Percentiles rank a stretch among this genome's conserved stretches.
These are phyloP conservation scores for Stramenopiles sp. DNA, from an alignment of 352 stramenopile species.

Conservation along the genomic window DNA sequence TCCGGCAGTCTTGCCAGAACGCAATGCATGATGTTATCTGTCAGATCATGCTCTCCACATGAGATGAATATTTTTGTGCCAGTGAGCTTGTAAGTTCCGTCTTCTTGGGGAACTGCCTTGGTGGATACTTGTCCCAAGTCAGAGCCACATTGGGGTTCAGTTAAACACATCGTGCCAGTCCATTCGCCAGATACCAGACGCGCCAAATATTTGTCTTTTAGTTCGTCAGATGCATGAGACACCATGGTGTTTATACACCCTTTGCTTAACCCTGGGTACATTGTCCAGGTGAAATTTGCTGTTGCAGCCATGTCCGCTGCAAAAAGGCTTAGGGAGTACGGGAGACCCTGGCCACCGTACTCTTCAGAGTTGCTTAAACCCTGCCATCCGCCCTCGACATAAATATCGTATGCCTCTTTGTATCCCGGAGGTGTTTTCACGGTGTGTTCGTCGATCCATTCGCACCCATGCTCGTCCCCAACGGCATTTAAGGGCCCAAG, in stretches of 20 bases:
- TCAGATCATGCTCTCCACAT: conserved; percentile 20
- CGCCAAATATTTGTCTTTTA: conserved; percentile 23
- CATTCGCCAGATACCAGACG: conserved; percentile 20
- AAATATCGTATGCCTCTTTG: conserved; percentile 26
- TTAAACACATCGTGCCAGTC: conserved; percentile 26
- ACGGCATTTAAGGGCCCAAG: conserved; percentile 19
- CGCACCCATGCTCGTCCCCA: conserved; percentile 23
- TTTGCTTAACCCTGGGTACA: conserved; percentile 25
- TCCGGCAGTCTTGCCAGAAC: conserved; percentile 23
- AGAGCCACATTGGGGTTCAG: conserved; percentile 22
- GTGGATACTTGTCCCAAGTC: conserved; percentile 21
- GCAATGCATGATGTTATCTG: conserved; percentile 25
- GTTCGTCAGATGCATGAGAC: conserved; percentile 17
- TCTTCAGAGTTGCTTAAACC: conserved; percentile 25
- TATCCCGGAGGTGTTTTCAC: conserved; percentile 26
- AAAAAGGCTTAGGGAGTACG: conserved; percentile 21
- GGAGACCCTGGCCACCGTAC: conserved; percentile 25
- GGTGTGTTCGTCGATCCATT: conserved; percentile 15
- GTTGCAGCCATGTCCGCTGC: conserved; percentile 26
- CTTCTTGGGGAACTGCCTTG: conserved; percentile 16
- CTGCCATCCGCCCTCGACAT: conserved; percentile 24
- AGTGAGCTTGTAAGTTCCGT: conserved; percentile 21
- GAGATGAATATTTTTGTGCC: conserved; percentile 28
- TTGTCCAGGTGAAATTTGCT: conserved; percentile 26
- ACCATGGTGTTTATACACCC: conserved; percentile 23